Percentiles rank a stretch among this genome's conserved stretches.
Evolutionary conservation across 441 rosid species (phyloP).

Genomic region (Adansonia grandidieri): DNA sequence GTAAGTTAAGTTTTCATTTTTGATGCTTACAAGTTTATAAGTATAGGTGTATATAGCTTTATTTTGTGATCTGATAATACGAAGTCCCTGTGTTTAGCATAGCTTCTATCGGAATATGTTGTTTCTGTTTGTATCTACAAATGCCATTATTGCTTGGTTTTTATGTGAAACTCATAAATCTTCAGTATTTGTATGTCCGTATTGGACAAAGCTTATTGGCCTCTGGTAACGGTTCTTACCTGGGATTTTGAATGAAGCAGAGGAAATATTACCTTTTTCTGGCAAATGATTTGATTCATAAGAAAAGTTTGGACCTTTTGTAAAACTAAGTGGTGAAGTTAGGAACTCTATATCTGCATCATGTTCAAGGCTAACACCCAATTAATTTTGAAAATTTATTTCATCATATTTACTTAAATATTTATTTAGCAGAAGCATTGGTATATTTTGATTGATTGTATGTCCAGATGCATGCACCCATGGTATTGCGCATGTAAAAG

Average conservation of each 20-base stretch:
- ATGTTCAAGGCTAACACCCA: background rate
- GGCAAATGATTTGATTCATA: background rate
- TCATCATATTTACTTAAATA: background rate
- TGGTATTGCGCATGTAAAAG: background rate
- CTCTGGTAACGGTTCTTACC: background rate
- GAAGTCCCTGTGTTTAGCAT: background rate
- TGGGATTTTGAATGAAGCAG: background rate
- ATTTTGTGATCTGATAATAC: background rate
- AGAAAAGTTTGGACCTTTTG: constrained; percentile 12
- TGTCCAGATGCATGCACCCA: background rate
- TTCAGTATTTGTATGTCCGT: background rate
- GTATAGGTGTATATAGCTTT: background rate
- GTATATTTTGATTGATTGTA: background rate
- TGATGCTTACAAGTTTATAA: background rate
- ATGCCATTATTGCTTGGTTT: background rate
- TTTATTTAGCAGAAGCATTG: background rate
- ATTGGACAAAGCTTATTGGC: constrained; percentile 2
- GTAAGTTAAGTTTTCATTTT: background rate
- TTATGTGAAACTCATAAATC: background rate
- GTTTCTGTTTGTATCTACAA: background rate
- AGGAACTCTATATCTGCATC: background rate
- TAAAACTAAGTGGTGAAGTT: background rate
- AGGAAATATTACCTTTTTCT: background rate
- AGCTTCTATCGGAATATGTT: background rate
- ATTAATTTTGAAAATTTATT: constrained; percentile 6